Base-by-base conservation (phyloP, 2,329 filamentous ascomycete genomes). In the Beauveria sp. region DNA sequence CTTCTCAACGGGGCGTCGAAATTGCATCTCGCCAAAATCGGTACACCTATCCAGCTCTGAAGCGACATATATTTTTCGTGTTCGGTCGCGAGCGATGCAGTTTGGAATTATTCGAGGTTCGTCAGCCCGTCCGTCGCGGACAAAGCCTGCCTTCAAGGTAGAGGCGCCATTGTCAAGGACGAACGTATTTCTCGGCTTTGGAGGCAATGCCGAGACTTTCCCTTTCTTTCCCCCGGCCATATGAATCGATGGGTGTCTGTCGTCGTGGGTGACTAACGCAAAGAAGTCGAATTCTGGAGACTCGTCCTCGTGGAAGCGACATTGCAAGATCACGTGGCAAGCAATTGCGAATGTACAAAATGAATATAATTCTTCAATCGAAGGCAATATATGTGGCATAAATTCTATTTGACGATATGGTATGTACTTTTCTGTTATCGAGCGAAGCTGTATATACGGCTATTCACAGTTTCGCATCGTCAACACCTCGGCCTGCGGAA, bases 101-200 rank as follows among this genome's bases (percentile, higher is more conserved):
- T 99, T 99, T 5, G 93, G 91, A 64, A 96, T 87, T 9, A 90
- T 76, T 45, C 82, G 80, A 66, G 90, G 96, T n/a, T 75, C 73
- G 65, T 80, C 77, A 42, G 75, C 69, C 59, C 77, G 71, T 28
- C 77, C 70, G 43, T 76, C 73, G 42, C 77, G 73, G 1, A 86
- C 85, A 68, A 93, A 88, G 58, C 95, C 95, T 18, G 93, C 92
- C 77, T 99, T 99, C 73, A 99, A 84, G 7, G 87, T 93, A 75
- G 90, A 88, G 49, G 88, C 93, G 72, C 95, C 95, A 78, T 98
- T 97, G 78, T 99, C 95, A 70, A 99, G 81, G 51, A 99, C 82
- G 59, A 99, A 86, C 0, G 93, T 96, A 62, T 79, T 83, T 1
- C 79, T 71, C 0, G 87, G 86, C 8, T 84, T 76, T 26, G 79